Evolutionary conservation across 2,329 filamentous ascomycete species (phyloP).

Genomic region (Sclerotinia spermophila): DNA sequence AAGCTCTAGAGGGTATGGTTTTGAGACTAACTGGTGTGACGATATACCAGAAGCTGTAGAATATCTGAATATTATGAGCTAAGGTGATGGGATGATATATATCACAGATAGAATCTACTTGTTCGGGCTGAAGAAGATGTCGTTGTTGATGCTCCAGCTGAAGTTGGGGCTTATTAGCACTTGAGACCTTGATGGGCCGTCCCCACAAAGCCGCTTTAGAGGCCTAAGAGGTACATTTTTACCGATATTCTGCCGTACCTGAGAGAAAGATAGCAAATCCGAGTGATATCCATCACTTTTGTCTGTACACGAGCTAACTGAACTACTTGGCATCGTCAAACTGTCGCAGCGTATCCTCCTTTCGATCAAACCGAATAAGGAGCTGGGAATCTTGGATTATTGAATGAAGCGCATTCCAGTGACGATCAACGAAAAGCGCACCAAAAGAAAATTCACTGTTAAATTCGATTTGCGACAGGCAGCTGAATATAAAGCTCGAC

Average conservation of each 20-base stretch:
- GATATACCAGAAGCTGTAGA: background rate
- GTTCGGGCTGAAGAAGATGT: constrained; percentile 5
- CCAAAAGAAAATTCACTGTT: background rate
- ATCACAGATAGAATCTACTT: background rate
- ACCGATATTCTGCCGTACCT: constrained; percentile 2
- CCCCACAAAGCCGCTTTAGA: constrained; percentile 16
- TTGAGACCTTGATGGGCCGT: constrained; percentile 1
- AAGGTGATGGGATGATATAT: background rate
- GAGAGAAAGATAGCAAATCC: constrained; percentile 14
- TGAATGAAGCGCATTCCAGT: background rate
- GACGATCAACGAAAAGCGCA: background rate
- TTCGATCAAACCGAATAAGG: background rate
- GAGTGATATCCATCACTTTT: background rate
- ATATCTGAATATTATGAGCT: background rate
- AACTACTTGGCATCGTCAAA: background rate
- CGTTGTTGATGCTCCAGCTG: constrained; percentile 16
- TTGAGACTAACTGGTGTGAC: background rate
- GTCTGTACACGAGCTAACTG: background rate
- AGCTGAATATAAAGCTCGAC: constrained; percentile 1
- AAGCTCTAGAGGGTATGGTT: background rate
- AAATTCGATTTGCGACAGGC: constrained; percentile 1
- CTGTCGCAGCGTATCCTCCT: background rate
- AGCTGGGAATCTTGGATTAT: background rate
- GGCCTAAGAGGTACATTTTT: background rate
- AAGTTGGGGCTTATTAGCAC: constrained; percentile 12